Evolutionary conservation across 257 asterid genomes (phyloP), one percentile per base, ranked within the genome.

Genomic region (Penstemon davidsonii): DNA sequence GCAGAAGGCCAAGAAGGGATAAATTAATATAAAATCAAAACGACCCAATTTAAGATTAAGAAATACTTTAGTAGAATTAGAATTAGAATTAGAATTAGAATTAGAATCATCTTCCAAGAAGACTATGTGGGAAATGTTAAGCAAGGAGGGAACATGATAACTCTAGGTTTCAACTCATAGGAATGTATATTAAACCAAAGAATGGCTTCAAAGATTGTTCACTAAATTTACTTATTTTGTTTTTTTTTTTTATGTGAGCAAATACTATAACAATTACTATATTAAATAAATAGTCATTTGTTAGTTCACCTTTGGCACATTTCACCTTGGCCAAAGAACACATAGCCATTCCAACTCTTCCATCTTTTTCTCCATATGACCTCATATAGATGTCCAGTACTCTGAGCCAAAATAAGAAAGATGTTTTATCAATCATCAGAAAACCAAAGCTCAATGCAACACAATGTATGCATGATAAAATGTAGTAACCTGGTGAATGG

Each of bases 321-420:
- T 25, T 25, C 33, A 91, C 97, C 96, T 88, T 85, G 65, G 96
- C 97, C 76, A 91, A 81, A 33, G 88, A 87, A 71, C 90, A 81
- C 97, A 91, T 78, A 72, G 90, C 92, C 78, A 87, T 69, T 78
- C 87, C 96, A 62, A 84, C 88, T 84, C 87, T 85, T 76, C 81
- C 93, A 84, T 91, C 96, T 13, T 77, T 79, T 73, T 81, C 95
- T 54, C 95, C 97, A 81, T 82, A 82, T 69, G 76, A 78, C 70
- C 79, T 87, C 55, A 43, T 60, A 75, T 73, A 86, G 41, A 81
- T 84, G 73, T 74, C 73, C 55, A 88, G 58, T 75, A 88, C 80
- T 81, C 97, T 91, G 76, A 66, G 75, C 64, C 52, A 33, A 41
- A 47, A 71, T 55, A 65, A 58, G 58, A 19, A 33, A 64, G 66